phyloP scores from a whole-genome alignment of 352 stramenopile species.

The Stephanocyclus meneghinianus region DNA sequence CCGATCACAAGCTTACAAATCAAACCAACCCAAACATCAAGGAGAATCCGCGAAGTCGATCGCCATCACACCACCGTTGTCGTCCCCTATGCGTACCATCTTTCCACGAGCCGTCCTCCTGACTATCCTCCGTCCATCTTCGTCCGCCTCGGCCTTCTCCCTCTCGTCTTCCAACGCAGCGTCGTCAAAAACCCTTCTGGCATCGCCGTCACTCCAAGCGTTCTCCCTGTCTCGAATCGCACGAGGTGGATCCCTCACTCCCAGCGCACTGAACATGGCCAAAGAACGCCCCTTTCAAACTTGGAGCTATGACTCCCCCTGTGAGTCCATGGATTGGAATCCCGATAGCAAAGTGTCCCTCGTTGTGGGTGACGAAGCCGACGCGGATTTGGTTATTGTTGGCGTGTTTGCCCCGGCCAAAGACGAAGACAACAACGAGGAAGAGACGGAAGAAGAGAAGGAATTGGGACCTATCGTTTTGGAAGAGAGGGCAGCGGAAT shows the following conservation, averaged over 20 bases:
- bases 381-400: constrained; percentile 72
- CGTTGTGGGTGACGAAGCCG: constrained; percentile 13
- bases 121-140: constrained; percentile 6
- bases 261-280: neutral
- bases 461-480: constrained; percentile 55
- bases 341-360: constrained; percentile 44
- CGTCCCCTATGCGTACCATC: constrained; percentile 1
- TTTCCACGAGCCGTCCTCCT: constrained; percentile 19
- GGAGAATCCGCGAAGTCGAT: neutral
- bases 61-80: neutral
- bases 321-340: constrained; percentile 74
- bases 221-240: constrained; percentile 12
- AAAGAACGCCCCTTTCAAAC: constrained; percentile 57
- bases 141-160: constrained; percentile 8
- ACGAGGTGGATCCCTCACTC: neutral
- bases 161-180: neutral
- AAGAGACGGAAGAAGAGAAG: constrained; percentile 52
- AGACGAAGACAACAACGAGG: constrained; percentile 55
- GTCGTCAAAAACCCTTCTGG: neutral
- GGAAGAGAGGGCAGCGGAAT: constrained; percentile 53
- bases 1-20: no score
- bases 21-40: no score
- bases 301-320: constrained; percentile 79
- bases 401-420: constrained; percentile 65
- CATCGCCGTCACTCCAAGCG: neutral